Evolutionary conservation across 257 asterid species (phyloP).

Genomic region (Gynochthodes officinalis): DNA sequence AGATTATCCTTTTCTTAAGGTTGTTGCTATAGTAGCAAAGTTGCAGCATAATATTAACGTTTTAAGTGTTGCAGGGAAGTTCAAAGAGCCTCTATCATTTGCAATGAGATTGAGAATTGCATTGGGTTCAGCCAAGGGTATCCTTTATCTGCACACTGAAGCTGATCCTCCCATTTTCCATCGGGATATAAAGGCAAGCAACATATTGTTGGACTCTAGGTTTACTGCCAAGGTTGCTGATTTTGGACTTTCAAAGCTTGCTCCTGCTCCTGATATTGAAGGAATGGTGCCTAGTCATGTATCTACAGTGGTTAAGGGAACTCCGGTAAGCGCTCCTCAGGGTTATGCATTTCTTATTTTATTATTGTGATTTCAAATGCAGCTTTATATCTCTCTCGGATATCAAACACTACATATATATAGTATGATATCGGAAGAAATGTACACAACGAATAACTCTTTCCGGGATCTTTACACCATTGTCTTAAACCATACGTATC

Average conservation of each 20-base stretch:
- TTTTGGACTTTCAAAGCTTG: slow-evolving; percentile 91
- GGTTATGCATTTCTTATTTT: neutral
- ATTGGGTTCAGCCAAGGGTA: slow-evolving; percentile 80
- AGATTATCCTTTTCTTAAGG: neutral
- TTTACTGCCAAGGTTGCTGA: slow-evolving; percentile 88
- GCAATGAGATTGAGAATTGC: slow-evolving; percentile 75
- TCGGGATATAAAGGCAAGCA: slow-evolving; percentile 95
- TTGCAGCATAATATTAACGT: neutral
- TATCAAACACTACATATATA: too few species aligned
- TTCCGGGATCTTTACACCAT: too few species aligned
- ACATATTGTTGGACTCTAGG: slow-evolving; percentile 74
- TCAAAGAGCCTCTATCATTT: slow-evolving; percentile 52
- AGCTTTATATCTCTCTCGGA: neutral
- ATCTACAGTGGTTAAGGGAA: slow-evolving; percentile 94
- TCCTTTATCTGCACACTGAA: slow-evolving; percentile 91
- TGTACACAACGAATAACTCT: too few species aligned
- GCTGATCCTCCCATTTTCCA: slow-evolving; percentile 99
- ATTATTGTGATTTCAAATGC: neutral
- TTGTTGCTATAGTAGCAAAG: neutral
- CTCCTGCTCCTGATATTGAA: slow-evolving; percentile 79
- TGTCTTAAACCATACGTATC: neutral
- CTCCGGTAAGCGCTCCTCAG: slow-evolving; percentile 54
- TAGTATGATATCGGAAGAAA: too few species aligned
- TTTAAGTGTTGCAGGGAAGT: slow-evolving; percentile 49
- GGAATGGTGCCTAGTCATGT: slow-evolving; percentile 74